These are phyloP conservation scores for Agapanthus africanus DNA, from an alignment of 106 monocot species.

Conservation along the genomic window DNA sequence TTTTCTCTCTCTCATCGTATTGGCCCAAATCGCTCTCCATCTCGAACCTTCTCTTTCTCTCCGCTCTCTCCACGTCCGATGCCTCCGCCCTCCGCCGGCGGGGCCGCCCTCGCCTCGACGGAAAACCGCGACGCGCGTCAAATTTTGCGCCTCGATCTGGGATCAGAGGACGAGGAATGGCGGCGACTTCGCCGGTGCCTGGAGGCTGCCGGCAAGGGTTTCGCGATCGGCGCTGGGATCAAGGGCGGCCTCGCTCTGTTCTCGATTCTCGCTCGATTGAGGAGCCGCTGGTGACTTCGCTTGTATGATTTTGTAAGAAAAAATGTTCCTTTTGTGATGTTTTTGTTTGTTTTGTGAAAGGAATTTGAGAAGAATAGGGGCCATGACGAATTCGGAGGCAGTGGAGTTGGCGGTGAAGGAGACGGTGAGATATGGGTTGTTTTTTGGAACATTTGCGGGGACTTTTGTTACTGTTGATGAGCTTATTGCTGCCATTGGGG, in stretches of 20 bases:
- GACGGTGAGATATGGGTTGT: slow-evolving; percentile 83
- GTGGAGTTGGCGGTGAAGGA: slow-evolving; percentile 55
- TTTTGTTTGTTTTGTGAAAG: neutral
- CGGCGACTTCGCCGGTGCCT: slow-evolving; percentile 56
- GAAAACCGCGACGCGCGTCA: neutral
- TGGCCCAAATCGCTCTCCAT: too few species aligned
- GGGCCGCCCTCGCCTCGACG: slow-evolving; percentile 45
- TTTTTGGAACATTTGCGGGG: slow-evolving; percentile 85
- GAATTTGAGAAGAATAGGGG: slow-evolving; percentile 53
- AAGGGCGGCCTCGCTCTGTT: slow-evolving; percentile 94
- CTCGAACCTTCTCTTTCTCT: neutral
- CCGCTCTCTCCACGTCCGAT: slow-evolving; percentile 13
- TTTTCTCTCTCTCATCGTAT: too few species aligned
- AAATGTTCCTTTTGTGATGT: neutral
- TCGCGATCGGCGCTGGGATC: slow-evolving; percentile 81
- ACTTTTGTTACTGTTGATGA: slow-evolving; percentile 91
- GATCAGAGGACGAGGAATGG: slow-evolving; percentile 21
- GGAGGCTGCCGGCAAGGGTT: slow-evolving; percentile 81
- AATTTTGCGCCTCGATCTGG: slow-evolving; percentile 9
- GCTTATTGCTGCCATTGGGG: slow-evolving; percentile 59
- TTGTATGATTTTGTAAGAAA: neutral
- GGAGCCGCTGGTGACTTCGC: slow-evolving; percentile 50
- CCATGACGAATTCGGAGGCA: slow-evolving; percentile 73
- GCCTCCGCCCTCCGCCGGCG: slow-evolving; percentile 10
- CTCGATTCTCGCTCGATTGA: slow-evolving; percentile 64